Conservation (phyloP, 2,329 filamentous ascomycete species). For the Cladorrhinum sp. region DNA sequence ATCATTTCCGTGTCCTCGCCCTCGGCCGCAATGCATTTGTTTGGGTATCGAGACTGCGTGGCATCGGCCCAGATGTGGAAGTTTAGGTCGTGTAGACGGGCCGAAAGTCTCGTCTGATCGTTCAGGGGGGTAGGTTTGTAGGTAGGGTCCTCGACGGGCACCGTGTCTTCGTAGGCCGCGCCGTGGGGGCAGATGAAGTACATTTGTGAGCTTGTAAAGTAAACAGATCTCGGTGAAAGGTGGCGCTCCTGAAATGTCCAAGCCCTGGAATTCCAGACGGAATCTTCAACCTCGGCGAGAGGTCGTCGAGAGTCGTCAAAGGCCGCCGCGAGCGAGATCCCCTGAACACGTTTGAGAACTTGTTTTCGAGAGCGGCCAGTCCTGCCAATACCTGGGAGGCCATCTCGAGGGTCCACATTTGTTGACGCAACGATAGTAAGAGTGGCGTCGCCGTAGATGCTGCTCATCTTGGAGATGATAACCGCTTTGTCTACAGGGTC, state of each 20-base stretch:
- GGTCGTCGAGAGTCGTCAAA: slow-evolving; percentile 16
- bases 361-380: slow-evolving; percentile 5
- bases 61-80: slow-evolving; percentile 10
- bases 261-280: slow-evolving; percentile 18
- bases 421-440: slow-evolving; percentile 12
- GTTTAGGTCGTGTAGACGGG: background rate
- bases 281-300: slow-evolving; percentile 9
- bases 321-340: slow-evolving; percentile 7
- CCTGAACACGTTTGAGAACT: slow-evolving; percentile 8
- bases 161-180: slow-evolving; percentile 12
- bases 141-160: background rate
- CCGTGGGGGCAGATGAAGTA: slow-evolving; percentile 14
- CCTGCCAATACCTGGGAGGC: slow-evolving; percentile 10
- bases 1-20: background rate
- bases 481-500: slow-evolving; percentile 5
- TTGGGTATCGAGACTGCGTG: slow-evolving; percentile 9
- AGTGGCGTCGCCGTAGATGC: slow-evolving; percentile 13
- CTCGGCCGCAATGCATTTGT: slow-evolving; percentile 10
- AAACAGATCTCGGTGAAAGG: slow-evolving; percentile 13
- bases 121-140: slow-evolving; percentile 3
- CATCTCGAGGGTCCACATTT: slow-evolving; percentile 8
- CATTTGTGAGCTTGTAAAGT: slow-evolving; percentile 16
- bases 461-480: slow-evolving; percentile 9
- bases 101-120: background rate
- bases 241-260: slow-evolving; percentile 17